Conservation (phyloP, 2,329 filamentous ascomycete genomes). For the Fusarium scirpi region DNA sequence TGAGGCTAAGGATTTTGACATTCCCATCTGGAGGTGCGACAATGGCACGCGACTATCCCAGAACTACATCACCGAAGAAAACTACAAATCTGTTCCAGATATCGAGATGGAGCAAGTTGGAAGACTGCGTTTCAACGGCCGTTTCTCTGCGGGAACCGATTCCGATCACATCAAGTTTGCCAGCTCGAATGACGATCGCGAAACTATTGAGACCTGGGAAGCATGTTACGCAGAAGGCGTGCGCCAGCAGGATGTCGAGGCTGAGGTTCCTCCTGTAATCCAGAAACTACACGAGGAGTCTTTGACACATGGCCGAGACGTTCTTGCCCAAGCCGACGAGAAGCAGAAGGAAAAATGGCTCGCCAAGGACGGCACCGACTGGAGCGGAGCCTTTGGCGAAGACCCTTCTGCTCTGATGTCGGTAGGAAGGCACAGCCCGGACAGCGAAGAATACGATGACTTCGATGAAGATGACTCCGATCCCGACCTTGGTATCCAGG, state of each 20-base stretch:
- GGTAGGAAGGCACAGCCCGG: conserved; percentile 44
- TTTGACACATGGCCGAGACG: conserved; percentile 81
- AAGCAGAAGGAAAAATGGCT: conserved; percentile 84
- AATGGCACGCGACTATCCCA: conserved; percentile 82
- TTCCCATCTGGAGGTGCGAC: conserved; percentile 91
- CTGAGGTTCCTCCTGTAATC: conserved; percentile 78
- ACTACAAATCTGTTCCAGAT: conserved; percentile 76
- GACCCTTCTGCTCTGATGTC: conserved; percentile 70
- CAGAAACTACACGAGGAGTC: conserved; percentile 85
- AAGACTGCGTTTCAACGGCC: conserved; percentile 80
- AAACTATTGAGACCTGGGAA: conserved; percentile 96
- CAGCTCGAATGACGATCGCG: conserved; percentile 86
- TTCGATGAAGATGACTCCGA: conserved; percentile 56
- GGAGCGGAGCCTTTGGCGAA: conserved; percentile 86
- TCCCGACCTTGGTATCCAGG: conserved; percentile 70
- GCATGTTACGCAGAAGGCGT: conserved; percentile 91
- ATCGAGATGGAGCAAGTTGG: conserved; percentile 84
- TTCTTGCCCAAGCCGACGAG: conserved; percentile 77
- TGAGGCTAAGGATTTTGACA: conserved; percentile 79
- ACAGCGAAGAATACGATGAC: conserved; percentile 56
- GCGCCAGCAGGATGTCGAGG: conserved; percentile 74
- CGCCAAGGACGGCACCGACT: conserved; percentile 82
- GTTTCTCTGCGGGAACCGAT: conserved; percentile 92
- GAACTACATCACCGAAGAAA: conserved; percentile 89
- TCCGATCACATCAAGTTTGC: conserved; percentile 86